A percentile compares a stretch with the other conserved stretches of the same genome.
Conservation (phyloP, 2,329 filamentous ascomycete genomes). For the Lizonia empirigonia region DNA sequence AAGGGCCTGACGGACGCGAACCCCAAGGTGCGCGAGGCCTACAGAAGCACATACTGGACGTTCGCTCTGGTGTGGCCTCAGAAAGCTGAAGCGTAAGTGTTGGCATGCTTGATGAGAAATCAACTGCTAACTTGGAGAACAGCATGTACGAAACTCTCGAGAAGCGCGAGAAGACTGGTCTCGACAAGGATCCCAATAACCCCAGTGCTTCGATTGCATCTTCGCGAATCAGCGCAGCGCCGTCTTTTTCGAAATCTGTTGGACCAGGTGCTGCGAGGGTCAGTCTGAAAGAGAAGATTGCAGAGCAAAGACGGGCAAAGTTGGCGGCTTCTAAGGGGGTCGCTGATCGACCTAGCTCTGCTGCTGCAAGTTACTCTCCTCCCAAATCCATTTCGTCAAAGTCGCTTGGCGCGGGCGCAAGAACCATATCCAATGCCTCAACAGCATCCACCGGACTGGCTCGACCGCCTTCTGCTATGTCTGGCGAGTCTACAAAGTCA, state of each 20-base stretch:
- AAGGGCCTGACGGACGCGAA: slow-evolving; percentile 90
- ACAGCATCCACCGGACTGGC: slow-evolving; percentile 37
- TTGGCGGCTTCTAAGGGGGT: slow-evolving; percentile 49
- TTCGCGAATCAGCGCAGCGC: slow-evolving; percentile 55
- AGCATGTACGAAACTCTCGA: slow-evolving; percentile 83
- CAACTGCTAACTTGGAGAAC: slow-evolving; percentile 24
- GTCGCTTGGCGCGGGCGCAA: slow-evolving; percentile 31
- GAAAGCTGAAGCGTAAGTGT: slow-evolving; percentile 71
- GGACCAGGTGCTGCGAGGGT: slow-evolving; percentile 56
- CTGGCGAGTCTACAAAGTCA: slow-evolving; percentile 42
- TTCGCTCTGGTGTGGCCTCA: slow-evolving; percentile 80
- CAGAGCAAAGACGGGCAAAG: slow-evolving; percentile 74
- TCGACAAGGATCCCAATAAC: slow-evolving; percentile 85
- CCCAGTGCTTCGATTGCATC: slow-evolving; percentile 64
- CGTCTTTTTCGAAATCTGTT: slow-evolving; percentile 52
- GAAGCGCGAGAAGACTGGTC: slow-evolving; percentile 74
- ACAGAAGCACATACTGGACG: slow-evolving; percentile 84
- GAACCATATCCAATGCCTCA: slow-evolving; percentile 38
- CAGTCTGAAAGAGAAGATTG: slow-evolving; percentile 80
- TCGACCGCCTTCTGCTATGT: slow-evolving; percentile 47
- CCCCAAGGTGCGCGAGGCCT: slow-evolving; percentile 84
- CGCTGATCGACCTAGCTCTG: slow-evolving; percentile 62
- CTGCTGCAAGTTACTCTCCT: slow-evolving; percentile 60
- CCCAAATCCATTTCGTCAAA: slow-evolving; percentile 49
- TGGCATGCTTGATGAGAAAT: not conserved